Base-by-base conservation (phyloP, 2,329 filamentous ascomycete genomes). In the Penicillium sp. region DNA sequence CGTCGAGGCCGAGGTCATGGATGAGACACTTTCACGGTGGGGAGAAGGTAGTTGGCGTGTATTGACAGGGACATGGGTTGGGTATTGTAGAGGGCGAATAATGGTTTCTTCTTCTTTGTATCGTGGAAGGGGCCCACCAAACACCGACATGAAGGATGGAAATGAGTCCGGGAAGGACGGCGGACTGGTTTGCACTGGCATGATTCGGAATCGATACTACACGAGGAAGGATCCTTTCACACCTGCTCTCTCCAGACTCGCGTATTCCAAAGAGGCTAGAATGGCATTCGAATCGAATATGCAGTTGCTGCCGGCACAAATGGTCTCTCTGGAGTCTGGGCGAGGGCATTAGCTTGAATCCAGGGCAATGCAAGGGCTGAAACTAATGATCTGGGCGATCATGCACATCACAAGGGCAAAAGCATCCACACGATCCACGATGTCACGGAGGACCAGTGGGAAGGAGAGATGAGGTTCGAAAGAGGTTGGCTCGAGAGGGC, bases 1-100 rank as follows among this genome's bases (percentile, higher is more conserved):
- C 35, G 88, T 88, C 1, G 93, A 97, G 56, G 88, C 89, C 13
- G 87, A 88, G n/a, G 65, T 65, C 44, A 69, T 64, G 9, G 72
- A 73, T 10, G 72, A 74, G 33, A 74, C 60, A 57, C 72, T 75
- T 56, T 69, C 65, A 27, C 73, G 72, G 43, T 72, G 71, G n/a
- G 68, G 59, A 35, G 69, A 68, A 33, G 59, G 65, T 38, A 60
- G 61, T 16, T 58, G 49, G 13, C 57, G 63, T 49, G 60, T 58
- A 37, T 61, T 60, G 52, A 62, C 50, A 8, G 63, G 59, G 37
- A 64, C 54, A 59, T 65, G 58, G 38, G 63, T 55, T 25, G 64
- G 61, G 13, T 63, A 51, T 47, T 59, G 55, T 10, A 65, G 54
- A n/a, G 61, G 53, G n/a, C 64, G 58, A 31, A 62, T 44, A 16